Conservation (phyloP, 1,139 yeast genomes). For the Protomyces pachydermus region DNA sequence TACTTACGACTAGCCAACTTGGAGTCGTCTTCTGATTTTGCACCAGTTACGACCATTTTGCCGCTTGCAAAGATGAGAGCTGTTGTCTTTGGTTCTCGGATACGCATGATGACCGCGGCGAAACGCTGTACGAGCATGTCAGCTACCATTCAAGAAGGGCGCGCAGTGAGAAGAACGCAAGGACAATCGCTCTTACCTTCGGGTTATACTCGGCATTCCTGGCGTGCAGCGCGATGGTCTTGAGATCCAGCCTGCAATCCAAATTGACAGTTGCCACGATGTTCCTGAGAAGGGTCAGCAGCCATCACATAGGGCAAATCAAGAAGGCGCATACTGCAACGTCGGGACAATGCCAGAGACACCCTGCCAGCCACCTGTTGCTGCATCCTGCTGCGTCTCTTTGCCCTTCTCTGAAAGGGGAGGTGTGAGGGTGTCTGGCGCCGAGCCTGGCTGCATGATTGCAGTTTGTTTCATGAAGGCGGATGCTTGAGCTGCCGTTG, state of each 20-base stretch:
- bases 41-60: conserved; percentile 99
- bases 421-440: conserved; percentile 8
- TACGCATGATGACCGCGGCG: conserved; percentile 99
- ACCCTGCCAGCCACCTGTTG: conserved; percentile 17
- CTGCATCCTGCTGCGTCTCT: conserved; percentile 12
- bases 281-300: conserved; percentile 43
- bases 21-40: conserved; percentile 95
- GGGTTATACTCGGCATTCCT: conserved; percentile 99
- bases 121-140: conserved; percentile 56
- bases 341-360: conserved; percentile 96
- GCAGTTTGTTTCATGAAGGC: conserved; percentile 26
- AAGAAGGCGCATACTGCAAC: conserved; percentile 48
- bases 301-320: conserved; percentile 24
- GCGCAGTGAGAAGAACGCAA: not conserved
- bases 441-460: conserved; percentile 21
- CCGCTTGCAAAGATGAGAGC: conserved; percentile 98
- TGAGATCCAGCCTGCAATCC: conserved; percentile 91
- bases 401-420: conserved; percentile 10
- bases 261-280: conserved; percentile 96
- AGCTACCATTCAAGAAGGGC: conserved; percentile 4
- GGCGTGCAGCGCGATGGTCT: conserved; percentile 96
- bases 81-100: conserved; percentile 96
- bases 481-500: conserved; percentile 27
- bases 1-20: conserved; percentile 94
- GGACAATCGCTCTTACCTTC: conserved; percentile 38